Conservation (phyloP, 768 basidiomycete species). For the Mycena vitilis region DNA sequence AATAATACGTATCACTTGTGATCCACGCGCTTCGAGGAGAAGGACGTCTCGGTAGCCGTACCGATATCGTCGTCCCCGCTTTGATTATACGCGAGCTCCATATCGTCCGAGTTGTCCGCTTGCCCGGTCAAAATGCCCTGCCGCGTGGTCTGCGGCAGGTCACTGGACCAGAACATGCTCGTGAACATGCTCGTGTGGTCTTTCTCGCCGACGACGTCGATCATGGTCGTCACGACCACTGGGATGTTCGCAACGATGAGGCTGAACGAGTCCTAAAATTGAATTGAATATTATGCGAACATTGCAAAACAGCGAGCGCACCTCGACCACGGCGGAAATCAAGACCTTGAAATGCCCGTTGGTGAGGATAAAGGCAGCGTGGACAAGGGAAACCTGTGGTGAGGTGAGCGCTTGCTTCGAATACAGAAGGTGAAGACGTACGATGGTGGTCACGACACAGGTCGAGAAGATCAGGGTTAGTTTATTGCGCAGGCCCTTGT, state of each 20-base stretch:
- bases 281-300: not conserved
- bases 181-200: conserved; percentile 22
- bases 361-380: conserved; percentile 54
- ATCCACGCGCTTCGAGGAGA: too few relatives aligned
- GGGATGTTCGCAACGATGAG: conserved; percentile 56
- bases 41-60: too few relatives aligned
- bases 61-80: too few relatives aligned
- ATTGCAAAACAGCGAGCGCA: conserved; percentile 16
- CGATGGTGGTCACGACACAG: conserved; percentile 61
- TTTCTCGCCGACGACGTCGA: conserved; percentile 31
- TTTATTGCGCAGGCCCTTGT: conserved; percentile 52
- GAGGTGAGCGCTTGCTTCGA: not conserved
- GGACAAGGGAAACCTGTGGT: conserved; percentile 53
- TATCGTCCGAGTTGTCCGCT: not conserved
- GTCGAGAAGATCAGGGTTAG: conserved; percentile 66
- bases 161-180: conserved; percentile 17
- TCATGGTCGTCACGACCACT: conserved; percentile 47
- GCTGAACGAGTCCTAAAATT: conserved; percentile 46
- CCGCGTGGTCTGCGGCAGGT: not conserved
- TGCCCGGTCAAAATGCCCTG: not conserved
- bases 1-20: too few relatives aligned
- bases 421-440: conserved; percentile 29
- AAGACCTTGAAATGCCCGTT: conserved; percentile 44
- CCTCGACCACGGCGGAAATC: conserved; percentile 58
- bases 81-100: too few relatives aligned